Percentiles rank a stretch among this genome's conserved stretches.
Evolutionary conservation across 2,329 filamentous ascomycete genomes (phyloP).

Genomic region (Ceratocystis cacaofunesta): DNA sequence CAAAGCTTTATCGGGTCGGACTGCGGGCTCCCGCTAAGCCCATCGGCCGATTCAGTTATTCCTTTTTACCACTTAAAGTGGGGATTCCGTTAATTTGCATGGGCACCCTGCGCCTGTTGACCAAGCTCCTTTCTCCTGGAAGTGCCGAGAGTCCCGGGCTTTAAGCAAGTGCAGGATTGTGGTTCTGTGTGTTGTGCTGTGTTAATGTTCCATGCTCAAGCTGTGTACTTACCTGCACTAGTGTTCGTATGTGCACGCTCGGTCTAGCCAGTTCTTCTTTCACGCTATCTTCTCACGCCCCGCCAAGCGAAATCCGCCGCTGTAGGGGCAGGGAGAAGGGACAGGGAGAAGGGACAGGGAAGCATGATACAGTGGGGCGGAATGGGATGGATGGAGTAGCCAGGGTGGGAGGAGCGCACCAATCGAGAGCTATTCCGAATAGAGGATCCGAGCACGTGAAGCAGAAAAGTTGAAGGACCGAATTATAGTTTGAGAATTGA

Average conservation of each 20-base stretch:
- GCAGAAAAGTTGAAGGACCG: not conserved
- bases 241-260: no score
- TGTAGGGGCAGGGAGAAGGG: constrained; percentile 2
- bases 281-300: not conserved
- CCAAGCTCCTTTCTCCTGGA: not conserved
- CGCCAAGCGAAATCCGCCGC: not conserved
- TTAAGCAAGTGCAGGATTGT: not conserved
- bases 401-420: not conserved
- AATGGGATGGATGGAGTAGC: not conserved
- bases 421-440: not conserved
- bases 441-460: not conserved
- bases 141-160: constrained; percentile 1
- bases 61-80: not conserved
- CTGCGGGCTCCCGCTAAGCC: no score
- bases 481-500: not conserved
- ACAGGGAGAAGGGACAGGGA: not conserved
- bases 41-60: no score
- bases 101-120: not conserved
- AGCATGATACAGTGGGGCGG: not conserved
- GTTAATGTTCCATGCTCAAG: not conserved
- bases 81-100: not conserved
- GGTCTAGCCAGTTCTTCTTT: no score
- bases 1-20: no score
- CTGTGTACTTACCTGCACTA: no score
- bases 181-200: not conserved